Percentiles rank a stretch among this genome's conserved stretches.
Conservation (phyloP, 78 protist species). For the Neovahlkampfia damariscottae region DNA sequence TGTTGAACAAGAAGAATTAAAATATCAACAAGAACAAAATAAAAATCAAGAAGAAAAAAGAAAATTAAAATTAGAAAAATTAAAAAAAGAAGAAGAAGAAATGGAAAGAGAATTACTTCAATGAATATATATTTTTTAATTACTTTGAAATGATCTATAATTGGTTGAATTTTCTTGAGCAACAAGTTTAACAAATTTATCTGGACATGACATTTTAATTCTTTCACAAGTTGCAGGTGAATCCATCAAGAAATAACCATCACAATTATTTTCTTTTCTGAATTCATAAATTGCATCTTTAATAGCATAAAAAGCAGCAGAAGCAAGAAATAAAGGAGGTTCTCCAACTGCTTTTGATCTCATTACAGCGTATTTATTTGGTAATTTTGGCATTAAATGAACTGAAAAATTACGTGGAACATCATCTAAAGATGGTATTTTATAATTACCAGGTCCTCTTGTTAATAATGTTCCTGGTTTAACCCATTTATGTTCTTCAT, state of each 20-base stretch:
- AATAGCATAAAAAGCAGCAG: constrained; percentile 62
- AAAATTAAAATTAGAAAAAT: no score
- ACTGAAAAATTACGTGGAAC: constrained; percentile 68
- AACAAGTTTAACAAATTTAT: neutral
- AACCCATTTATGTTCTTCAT: neutral
- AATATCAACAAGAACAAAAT: no score
- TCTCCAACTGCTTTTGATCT: constrained; percentile 77
- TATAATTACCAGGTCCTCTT: constrained; percentile 55
- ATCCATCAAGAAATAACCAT: constrained; percentile 27
- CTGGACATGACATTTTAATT: constrained; percentile 42
- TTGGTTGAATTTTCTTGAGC: neutral
- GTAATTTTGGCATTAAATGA: constrained; percentile 36
- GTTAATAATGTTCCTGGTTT: constrained; percentile 37
- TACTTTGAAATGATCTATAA: neutral
- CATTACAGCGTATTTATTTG: constrained; percentile 61
- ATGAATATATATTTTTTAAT: no score
- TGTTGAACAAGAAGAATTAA: no score
- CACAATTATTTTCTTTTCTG: neutral
- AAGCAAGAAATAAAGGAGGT: constrained; percentile 79
- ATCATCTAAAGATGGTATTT: constrained; percentile 44
- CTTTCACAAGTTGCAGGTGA: constrained; percentile 75
- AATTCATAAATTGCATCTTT: constrained; percentile 31
- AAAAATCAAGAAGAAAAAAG: no score
- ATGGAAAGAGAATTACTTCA: no score
- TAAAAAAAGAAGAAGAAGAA: no score